Conservation (phyloP, 192 early-diverging fungal species). For the Rhizophlyctis rosea region DNA sequence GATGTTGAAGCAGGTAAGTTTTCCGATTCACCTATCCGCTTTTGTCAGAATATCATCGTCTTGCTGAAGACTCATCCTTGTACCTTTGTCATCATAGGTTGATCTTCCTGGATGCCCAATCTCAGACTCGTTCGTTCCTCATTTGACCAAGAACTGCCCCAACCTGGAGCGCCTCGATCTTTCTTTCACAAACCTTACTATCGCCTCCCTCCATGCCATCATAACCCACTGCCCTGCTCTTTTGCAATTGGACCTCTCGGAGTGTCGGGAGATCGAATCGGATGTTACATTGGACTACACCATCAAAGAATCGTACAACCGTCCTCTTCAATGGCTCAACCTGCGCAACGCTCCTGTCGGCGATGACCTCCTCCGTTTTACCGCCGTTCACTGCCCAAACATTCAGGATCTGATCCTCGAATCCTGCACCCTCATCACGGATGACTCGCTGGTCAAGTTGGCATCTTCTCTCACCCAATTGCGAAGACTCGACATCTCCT, state of each 20-base stretch:
- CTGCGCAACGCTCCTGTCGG: conserved; percentile 46
- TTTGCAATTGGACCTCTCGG: conserved; percentile 43
- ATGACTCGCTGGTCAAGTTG: conserved; percentile 41
- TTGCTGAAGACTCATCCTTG: neutral
- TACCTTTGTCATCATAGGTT: conserved; percentile 10
- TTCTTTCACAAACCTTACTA: conserved; percentile 46
- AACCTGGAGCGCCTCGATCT: conserved; percentile 43
- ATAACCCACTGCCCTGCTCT: conserved; percentile 34
- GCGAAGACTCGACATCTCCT: conserved; percentile 39
- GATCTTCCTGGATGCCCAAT: conserved; percentile 54
- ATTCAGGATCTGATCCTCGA: conserved; percentile 48
- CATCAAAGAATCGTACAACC: conserved; percentile 13
- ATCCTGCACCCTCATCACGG: conserved; percentile 42
- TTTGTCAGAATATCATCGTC: neutral
- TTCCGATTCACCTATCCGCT: neutral
- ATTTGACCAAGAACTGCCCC: conserved; percentile 39
- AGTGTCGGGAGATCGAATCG: conserved; percentile 35
- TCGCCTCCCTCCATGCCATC: conserved; percentile 39
- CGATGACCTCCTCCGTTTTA: conserved; percentile 42
- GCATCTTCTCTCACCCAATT: conserved; percentile 35
- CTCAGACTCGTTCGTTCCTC: conserved; percentile 47
- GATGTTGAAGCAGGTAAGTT: conserved; percentile 36
- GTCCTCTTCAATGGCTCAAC: conserved; percentile 43
- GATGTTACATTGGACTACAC: conserved; percentile 23
- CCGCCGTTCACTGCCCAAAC: conserved; percentile 36